Conservation (phyloP, 2,329 filamentous ascomycete species). For the Cercospora canescens region DNA sequence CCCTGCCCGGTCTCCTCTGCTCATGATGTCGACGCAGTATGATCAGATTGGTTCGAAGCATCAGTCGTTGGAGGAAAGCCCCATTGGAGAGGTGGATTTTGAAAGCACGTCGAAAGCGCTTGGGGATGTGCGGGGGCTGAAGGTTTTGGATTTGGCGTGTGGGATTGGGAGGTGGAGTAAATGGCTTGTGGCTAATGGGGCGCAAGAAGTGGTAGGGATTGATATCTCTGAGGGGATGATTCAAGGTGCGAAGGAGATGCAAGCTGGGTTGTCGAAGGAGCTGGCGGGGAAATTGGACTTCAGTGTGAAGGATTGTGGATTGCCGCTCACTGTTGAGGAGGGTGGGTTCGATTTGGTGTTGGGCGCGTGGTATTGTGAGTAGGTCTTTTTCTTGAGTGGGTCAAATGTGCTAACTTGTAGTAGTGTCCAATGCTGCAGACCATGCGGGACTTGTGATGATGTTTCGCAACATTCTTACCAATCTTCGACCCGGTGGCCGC, state of each 20-base stretch:
- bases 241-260: not conserved
- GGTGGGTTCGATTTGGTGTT: conserved; percentile 10
- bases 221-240: conserved; percentile 11
- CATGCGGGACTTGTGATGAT: conserved; percentile 13
- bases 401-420: not conserved
- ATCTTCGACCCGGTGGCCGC: conserved; percentile 9
- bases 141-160: conserved; percentile 20
- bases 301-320: not conserved
- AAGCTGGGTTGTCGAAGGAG: not conserved
- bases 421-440: not conserved
- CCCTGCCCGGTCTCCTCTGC: not conserved
- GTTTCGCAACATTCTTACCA: conserved; percentile 1
- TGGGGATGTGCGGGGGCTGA: conserved; percentile 14
- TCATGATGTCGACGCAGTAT: conserved; percentile 10
- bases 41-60: conserved; percentile 12
- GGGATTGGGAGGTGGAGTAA: conserved; percentile 16
- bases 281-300: not conserved
- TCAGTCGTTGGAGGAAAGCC: conserved; percentile 5
- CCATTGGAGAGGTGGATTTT: not conserved
- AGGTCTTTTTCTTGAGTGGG: not conserved
- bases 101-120: conserved; percentile 4
- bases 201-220: conserved; percentile 11
- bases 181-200: conserved; percentile 16
- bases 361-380: conserved; percentile 10
- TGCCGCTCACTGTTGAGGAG: not conserved